A percentile compares a stretch with the other conserved stretches of the same genome.
Evolutionary conservation across 139 green algal species (phyloP).

Genomic region (Picochlorum costavermella): DNA sequence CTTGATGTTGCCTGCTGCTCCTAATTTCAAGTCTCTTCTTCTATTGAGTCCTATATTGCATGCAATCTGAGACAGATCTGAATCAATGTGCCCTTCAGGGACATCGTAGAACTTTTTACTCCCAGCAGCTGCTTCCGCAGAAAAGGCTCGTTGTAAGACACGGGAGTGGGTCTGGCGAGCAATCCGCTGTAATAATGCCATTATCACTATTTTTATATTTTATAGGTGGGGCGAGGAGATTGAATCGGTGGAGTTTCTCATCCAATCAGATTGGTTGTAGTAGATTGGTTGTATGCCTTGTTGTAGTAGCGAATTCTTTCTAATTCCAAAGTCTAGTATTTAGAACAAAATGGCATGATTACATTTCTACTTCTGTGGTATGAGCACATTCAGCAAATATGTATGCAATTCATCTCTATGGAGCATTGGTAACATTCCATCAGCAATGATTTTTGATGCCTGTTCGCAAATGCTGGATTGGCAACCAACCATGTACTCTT

Average conservation of each 20-base stretch:
- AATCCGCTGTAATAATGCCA: constrained; percentile 4
- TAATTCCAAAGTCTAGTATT: no score
- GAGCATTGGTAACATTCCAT: constrained; percentile 3
- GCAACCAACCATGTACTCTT: constrained; percentile 3
- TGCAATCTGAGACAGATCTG: constrained; percentile 25
- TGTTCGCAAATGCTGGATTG: neutral
- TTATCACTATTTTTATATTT: neutral
- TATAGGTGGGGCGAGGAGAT: no score
- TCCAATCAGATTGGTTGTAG: no score
- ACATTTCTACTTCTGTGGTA: no score
- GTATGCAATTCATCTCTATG: constrained; percentile 4
- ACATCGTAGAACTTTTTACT: constrained; percentile 22
- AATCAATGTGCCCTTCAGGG: constrained; percentile 36
- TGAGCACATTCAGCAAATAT: constrained; percentile 5
- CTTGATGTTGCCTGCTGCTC: constrained; percentile 23
- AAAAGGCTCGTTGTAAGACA: neutral
- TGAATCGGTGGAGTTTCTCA: no score
- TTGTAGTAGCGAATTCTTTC: no score
- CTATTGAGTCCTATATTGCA: constrained; percentile 43
- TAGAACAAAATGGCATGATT: no score
- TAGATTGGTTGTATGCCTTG: no score
- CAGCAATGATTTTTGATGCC: constrained; percentile 9
- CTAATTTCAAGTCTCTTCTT: constrained; percentile 38
- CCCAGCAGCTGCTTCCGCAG: neutral
- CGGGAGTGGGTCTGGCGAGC: neutral